phyloP scores from a whole-genome alignment of 2,329 filamentous ascomycete genomes.

The Cercospora berteroae region DNA sequence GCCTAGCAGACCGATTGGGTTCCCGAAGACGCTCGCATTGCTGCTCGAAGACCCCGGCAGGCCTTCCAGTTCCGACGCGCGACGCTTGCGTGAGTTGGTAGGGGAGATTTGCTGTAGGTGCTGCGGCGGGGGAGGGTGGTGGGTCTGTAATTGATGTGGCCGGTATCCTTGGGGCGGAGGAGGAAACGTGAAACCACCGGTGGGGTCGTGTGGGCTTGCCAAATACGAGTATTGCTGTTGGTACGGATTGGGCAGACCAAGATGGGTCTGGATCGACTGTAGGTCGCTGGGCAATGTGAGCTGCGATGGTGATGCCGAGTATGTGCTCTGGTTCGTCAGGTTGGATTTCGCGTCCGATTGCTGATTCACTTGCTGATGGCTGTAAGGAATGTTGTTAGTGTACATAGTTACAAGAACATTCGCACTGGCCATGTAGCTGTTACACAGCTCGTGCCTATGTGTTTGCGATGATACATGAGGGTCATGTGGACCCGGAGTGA shows the following conservation, averaged over 20 bases:
- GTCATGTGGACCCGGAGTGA: conserved; percentile 13
- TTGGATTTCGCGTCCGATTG: conserved; percentile 47
- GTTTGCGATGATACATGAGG: conserved; percentile 10
- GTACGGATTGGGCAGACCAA: conserved; percentile 33
- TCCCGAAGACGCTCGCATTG: conserved; percentile 32
- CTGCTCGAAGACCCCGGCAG: conserved; percentile 34
- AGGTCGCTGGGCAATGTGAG: conserved; percentile 37
- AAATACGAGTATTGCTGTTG: conserved; percentile 32
- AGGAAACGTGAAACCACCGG: conserved; percentile 30
- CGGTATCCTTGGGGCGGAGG: conserved; percentile 30
- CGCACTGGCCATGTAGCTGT: conserved; percentile 16
- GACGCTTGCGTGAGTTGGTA: conserved; percentile 38
- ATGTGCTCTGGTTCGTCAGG: conserved; percentile 31
- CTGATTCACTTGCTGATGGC: conserved; percentile 44
- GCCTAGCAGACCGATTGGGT: conserved; percentile 31
- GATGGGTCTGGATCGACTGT: conserved; percentile 16
- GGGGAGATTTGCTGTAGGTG: conserved; percentile 38
- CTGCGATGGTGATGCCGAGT: conserved; percentile 42
- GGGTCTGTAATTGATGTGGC: conserved; percentile 34
- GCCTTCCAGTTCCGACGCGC: conserved; percentile 37
- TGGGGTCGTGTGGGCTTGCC: conserved; percentile 31
- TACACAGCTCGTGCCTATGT: conserved; percentile 11
- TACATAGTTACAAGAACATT: conserved; percentile 21
- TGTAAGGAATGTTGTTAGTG: conserved; percentile 27
- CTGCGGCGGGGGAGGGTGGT: conserved; percentile 36